Conservation (phyloP, 495 filamentous ascomycete genomes). For the Tuber umbilicatum region DNA sequence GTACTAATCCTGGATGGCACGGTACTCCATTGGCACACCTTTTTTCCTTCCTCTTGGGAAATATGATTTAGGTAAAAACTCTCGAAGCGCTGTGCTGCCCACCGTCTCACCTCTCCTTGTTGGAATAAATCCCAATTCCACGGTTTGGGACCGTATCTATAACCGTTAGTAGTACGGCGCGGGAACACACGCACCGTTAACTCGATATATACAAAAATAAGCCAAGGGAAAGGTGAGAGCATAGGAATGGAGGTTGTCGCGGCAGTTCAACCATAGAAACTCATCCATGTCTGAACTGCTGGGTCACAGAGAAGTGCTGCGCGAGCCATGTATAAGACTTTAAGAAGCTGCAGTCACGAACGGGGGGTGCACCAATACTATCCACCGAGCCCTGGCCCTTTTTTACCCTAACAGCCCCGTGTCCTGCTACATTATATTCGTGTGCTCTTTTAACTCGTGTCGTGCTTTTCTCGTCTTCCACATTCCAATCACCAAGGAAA, state of each 20-base stretch:
- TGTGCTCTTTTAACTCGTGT: conserved; percentile 38
- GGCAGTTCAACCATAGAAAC: conserved; percentile 37
- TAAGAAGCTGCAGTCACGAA: conserved; percentile 34
- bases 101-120: conserved; percentile 21
- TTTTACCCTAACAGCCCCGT: conserved; percentile 30
- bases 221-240: neutral
- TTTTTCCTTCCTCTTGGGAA: conserved; percentile 18
- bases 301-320: conserved; percentile 34
- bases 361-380: conserved; percentile 17
- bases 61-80: conserved; percentile 14
- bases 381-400: conserved; percentile 26
- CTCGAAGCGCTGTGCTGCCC: conserved; percentile 30
- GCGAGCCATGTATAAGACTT: conserved; percentile 32
- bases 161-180: conserved; percentile 31
- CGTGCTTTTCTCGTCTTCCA: conserved; percentile 28
- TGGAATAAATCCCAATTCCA: conserved; percentile 37
- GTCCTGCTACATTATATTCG: conserved; percentile 35
- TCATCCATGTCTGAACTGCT: conserved; percentile 35
- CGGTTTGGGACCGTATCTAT: conserved; percentile 31
- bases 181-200: conserved; percentile 28
- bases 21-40: neutral
- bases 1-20: conserved; percentile 16
- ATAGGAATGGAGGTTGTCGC: conserved; percentile 38
- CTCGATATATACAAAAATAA: neutral
- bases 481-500: conserved; percentile 11